These are phyloP conservation scores for Nigrospora osmanthi DNA, from an alignment of 2,329 filamentous ascomycete genomes.

Conservation along the genomic window DNA sequence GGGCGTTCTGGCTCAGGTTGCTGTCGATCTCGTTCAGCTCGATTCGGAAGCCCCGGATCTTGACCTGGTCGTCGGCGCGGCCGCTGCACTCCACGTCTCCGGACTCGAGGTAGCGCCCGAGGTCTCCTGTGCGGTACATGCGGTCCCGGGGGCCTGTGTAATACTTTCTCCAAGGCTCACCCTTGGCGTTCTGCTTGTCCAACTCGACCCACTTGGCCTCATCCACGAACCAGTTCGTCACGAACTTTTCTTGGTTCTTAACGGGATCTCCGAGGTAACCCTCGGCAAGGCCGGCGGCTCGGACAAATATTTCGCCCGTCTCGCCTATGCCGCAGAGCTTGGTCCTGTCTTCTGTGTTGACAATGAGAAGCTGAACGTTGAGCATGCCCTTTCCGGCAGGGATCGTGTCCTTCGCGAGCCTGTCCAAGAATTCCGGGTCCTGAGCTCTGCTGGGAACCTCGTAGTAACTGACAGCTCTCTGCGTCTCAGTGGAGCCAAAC, in stretches of 20 bases:
- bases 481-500: conserved; percentile 85
- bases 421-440: conserved; percentile 52
- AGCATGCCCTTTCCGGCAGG: conserved; percentile 69
- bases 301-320: conserved; percentile 65
- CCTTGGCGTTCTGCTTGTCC: conserved; percentile 45
- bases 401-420: conserved; percentile 60
- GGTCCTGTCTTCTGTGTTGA: conserved; percentile 51
- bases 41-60: conserved; percentile 92
- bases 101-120: conserved; percentile 46
- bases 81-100: conserved; percentile 42
- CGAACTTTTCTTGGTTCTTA: conserved; percentile 62
- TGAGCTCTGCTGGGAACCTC: conserved; percentile 57
- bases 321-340: conserved; percentile 61
- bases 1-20: conserved; percentile 64
- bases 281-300: conserved; percentile 65
- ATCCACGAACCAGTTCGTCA: conserved; percentile 82
- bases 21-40: conserved; percentile 91
- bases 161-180: conserved; percentile 69
- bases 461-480: conserved; percentile 66
- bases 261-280: conserved; percentile 58
- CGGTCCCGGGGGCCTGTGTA: conserved; percentile 80
- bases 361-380: conserved; percentile 66
- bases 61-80: conserved; percentile 81
- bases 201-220: conserved; percentile 59
- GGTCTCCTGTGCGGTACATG: conserved; percentile 79